Conservation (phyloP, 495 filamentous ascomycete species). For the Terfezia boudieri region DNA sequence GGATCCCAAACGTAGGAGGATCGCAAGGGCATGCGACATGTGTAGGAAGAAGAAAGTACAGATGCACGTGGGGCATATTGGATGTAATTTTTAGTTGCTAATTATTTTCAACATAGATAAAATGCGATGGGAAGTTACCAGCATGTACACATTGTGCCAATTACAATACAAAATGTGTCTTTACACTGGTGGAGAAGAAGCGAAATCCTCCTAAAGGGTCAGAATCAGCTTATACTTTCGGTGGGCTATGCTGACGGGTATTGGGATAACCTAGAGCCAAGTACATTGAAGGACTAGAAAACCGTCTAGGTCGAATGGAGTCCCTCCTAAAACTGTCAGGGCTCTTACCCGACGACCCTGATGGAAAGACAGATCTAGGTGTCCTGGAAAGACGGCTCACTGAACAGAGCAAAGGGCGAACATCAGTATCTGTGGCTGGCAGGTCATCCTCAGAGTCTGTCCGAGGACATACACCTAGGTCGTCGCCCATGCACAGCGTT, state of each 20-base stretch:
- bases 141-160: conserved; percentile 91
- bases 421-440: conserved; percentile 11
- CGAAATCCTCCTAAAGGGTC: conserved; percentile 93
- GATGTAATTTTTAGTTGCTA: background rate
- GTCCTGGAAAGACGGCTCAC: conserved; percentile 18
- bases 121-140: conserved; percentile 92
- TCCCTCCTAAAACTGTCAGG: conserved; percentile 68
- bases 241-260: conserved; percentile 4
- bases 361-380: conserved; percentile 69
- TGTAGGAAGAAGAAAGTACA: conserved; percentile 79
- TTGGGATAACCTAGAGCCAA: conserved; percentile 41
- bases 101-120: conserved; percentile 33
- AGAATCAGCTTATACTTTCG: conserved; percentile 8
- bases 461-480: conserved; percentile 12
- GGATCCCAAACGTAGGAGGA: conserved; percentile 78
- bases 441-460: conserved; percentile 17
- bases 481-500: conserved; percentile 15
- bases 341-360: conserved; percentile 66
- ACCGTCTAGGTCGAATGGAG: conserved; percentile 85
- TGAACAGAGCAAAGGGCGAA: background rate
- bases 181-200: conserved; percentile 97
- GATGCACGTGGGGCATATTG: background rate
- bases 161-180: conserved; percentile 95
- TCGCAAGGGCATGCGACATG: conserved; percentile 95
- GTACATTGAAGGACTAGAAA: conserved; percentile 95